Evolutionary conservation across 176 grass and related monocot species (phyloP).

Genomic region (Dendrocalamus sinicus): DNA sequence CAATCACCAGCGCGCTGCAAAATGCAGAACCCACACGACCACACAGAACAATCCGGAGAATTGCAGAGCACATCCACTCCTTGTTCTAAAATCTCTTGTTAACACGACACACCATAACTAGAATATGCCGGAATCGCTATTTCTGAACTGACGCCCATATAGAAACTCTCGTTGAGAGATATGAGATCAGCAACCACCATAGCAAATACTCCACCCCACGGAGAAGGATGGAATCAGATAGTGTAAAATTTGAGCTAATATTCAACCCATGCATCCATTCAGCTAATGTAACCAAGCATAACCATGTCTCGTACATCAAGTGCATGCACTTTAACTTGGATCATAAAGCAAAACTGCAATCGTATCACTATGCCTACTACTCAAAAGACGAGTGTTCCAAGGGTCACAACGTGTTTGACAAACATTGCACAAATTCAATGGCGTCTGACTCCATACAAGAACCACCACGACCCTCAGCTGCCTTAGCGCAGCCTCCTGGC

Average conservation of each 20-base stretch:
- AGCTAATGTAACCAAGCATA: neutral
- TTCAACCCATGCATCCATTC: neutral
- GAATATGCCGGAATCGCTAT: no score
- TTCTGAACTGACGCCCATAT: no score
- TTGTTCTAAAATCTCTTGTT: no score
- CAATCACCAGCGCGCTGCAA: no score
- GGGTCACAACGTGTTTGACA: constrained; percentile 16
- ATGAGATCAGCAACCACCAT: neutral
- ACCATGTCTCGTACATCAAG: constrained; percentile 4
- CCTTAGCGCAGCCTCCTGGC: constrained; percentile 81
- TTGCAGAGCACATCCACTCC: no score
- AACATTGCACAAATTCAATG: neutral
- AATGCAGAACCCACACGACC: no score
- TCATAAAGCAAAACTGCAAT: constrained; percentile 27
- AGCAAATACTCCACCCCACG: no score
- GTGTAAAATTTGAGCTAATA: no score
- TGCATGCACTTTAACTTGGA: neutral
- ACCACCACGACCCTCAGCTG: neutral
- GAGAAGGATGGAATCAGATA: no score
- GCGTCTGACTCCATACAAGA: neutral
- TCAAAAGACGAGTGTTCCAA: neutral
- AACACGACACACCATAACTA: no score
- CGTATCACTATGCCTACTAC: neutral
- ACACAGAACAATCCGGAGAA: no score
- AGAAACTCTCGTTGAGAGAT: no score